These are phyloP conservation scores for Cryptococcus sp. DNA, from an alignment of 1,284 basidiomycete species.

Conservation along the genomic window DNA sequence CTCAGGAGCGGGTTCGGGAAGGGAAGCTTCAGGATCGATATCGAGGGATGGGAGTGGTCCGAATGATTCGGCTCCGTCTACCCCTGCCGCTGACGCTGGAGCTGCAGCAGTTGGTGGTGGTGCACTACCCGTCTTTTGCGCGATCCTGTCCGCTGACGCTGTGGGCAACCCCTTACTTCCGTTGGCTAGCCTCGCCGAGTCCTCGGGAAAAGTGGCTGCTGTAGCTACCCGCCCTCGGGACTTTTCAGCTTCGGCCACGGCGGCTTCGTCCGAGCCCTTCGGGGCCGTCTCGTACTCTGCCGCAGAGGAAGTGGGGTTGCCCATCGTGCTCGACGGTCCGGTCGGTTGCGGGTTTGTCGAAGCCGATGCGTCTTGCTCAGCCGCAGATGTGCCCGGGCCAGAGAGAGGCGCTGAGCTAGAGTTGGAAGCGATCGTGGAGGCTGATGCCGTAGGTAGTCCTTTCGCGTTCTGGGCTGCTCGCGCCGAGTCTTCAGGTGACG, in stretches of 20 bases:
- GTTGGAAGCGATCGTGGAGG: neutral
- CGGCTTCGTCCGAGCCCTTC: neutral
- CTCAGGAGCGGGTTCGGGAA: slow-evolving; percentile 29
- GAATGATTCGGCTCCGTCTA: too few species aligned
- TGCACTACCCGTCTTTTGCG: neutral
- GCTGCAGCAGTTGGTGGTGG: neutral
- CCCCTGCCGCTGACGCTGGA: slow-evolving; percentile 21
- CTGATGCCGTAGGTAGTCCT: neutral
- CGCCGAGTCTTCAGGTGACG: too few species aligned
- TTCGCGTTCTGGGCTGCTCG: neutral
- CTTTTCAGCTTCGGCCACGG: too few species aligned
- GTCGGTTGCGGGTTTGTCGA: slow-evolving; percentile 33
- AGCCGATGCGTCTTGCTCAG: slow-evolving; percentile 10
- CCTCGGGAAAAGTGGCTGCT: too few species aligned
- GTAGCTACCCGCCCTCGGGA: too few species aligned
- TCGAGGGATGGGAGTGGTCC: slow-evolving; percentile 50
- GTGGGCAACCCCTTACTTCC: neutral
- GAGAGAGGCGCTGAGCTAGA: neutral
- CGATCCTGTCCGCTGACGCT: neutral
- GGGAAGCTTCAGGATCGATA: slow-evolving; percentile 46
- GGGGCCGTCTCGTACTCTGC: slow-evolving; percentile 1
- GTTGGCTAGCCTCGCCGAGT: too few species aligned
- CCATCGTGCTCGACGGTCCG: slow-evolving; percentile 12
- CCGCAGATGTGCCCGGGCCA: neutral
- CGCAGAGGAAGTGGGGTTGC: neutral